Base-by-base conservation (phyloP, 768 basidiomycete genomes). In the Mycena olivaceomarginata region DNA sequence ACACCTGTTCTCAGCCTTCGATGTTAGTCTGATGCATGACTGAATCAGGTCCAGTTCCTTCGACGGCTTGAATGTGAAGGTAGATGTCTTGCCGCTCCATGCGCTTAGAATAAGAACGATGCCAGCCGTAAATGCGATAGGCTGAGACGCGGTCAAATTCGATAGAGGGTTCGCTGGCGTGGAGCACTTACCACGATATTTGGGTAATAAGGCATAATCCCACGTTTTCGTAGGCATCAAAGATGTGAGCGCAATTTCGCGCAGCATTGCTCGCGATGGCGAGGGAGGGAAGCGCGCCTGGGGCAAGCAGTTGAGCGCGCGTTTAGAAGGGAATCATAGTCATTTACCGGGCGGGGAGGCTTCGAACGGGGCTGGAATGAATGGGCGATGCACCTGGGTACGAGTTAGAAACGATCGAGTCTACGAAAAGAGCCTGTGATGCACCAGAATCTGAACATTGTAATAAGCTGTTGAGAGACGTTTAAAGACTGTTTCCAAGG, bases 261-360 rank as follows among this genome's bases (percentile, higher is more conserved):
- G 95, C 93, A 0, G 95, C 90, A 65, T 94, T 95, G 41, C 92
- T 91, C 82, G 94, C 95, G 63, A 95, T 95, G 0, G 94, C 93
- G 10, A 95, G 88, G 0, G 94, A 62, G 89, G 92, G 90, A 43
- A 91, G 85, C 1, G 71, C 57, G 22, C 37, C 78, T 69, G 10
- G 76, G 75, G n/a, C 5, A 45, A 51, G 16, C 5, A 18, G 20
- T 31, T 56, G 48, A 37, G 51, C 53, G 43, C 66, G 70, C 22
- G 13, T 20, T 15, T 22, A 10, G 6, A 12, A 81, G 45, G 18
- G 16, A 25, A 65, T 18, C 15, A 31, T 25, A 25, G 2, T 6
- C n/a, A 70, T n/a, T 46, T 43, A 76, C 70, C 56, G 67, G 70
- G 59, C n/a, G 68, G 75, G 5, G 83, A 76, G 18, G 75, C 85